Base-by-base conservation (phyloP, 192 early-diverging fungal genomes). In the Backusella circina region DNA sequence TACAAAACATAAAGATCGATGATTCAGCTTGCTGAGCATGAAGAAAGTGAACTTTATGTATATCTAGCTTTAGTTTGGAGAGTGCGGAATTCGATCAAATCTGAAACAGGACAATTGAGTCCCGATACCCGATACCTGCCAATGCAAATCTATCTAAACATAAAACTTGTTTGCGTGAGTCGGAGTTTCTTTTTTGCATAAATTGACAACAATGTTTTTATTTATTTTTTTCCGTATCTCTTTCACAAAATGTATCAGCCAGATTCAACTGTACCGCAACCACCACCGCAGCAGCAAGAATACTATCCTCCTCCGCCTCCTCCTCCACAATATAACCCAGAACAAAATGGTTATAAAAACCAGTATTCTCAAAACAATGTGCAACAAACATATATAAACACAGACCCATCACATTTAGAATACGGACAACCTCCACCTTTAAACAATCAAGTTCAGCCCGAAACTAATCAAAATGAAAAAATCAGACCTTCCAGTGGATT, bases 401-500 rank as follows among this genome's bases (percentile, higher is more conserved):
- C 21, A 10, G 54, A 61, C 21, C 54, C 54, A 10, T 61, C 54
- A 26, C 23, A 28, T 28, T 10, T 61, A 26, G 54, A 61, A 12
- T 37, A 32, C 5, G 54, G 36, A 61, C 28, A 28, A 5, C 32
- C 41, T 6, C 31, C 50, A 28, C 51, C 50, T 37, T n/a, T 36
- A 37, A 64, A 65, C 7, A 28, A 35, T 44, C 37, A 70, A 16
- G 26, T 28, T 10, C 41, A 71, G 10, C 28, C 41, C 23, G 38
- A 26, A 13, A 36, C 16, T 15, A 4, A 64, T 38, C 33, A 23
- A 9, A 33, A 15, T 15, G 73, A 64, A 30, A 65, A 74, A n/a
- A 74, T 74, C 26, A 38, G 26, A 74, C 73, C 73, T 16, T 35
- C 73, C 1, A 72, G 67, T 54, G 74, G 65, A 16, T 70, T 72